These are phyloP conservation scores for Leccinum subgranulosum DNA, from an alignment of 768 basidiomycete species.

Conservation along the genomic window DNA sequence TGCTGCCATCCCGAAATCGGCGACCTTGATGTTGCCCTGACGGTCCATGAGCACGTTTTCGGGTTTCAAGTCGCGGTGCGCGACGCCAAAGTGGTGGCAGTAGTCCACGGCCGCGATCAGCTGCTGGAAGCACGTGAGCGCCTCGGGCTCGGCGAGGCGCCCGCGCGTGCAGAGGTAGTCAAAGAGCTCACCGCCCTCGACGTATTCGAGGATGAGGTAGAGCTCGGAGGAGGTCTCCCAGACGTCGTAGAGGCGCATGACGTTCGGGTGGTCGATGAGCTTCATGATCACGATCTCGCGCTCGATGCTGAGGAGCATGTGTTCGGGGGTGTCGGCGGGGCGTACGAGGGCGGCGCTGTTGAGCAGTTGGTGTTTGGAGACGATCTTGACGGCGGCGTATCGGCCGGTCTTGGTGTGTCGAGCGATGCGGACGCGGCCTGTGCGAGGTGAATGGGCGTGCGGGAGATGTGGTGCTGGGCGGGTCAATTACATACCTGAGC, in stretches of 20 bases:
- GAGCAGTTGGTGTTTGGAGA: constrained; percentile 69
- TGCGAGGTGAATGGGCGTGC: background rate
- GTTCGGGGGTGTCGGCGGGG: constrained; percentile 72
- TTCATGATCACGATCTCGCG: constrained; percentile 98
- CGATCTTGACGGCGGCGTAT: constrained; percentile 93
- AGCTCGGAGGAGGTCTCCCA: constrained; percentile 92
- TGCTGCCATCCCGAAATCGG: background rate
- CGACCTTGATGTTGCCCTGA: constrained; percentile 67
- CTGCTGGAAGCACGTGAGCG: constrained; percentile 86
- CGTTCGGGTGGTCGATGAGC: constrained; percentile 91
- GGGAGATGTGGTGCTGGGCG: background rate
- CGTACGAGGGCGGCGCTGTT: constrained; percentile 54
- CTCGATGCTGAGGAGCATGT: constrained; percentile 76
- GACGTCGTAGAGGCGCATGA: constrained; percentile 93
- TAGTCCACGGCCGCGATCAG: constrained; percentile 90
- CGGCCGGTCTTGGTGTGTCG: constrained; percentile 85
- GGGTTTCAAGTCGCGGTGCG: constrained; percentile 91
- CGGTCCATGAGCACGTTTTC: constrained; percentile 89
- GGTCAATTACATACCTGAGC: constrained; percentile 54
- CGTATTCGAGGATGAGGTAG: constrained; percentile 91
- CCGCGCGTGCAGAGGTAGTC: constrained; percentile 85
- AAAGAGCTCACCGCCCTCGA: constrained; percentile 93
- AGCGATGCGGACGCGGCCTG: constrained; percentile 89
- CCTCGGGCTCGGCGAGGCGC: constrained; percentile 65
- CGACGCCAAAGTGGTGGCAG: constrained; percentile 92